Base-by-base conservation (phyloP, 306 rosid species). In the Vigna trinervia region DNA sequence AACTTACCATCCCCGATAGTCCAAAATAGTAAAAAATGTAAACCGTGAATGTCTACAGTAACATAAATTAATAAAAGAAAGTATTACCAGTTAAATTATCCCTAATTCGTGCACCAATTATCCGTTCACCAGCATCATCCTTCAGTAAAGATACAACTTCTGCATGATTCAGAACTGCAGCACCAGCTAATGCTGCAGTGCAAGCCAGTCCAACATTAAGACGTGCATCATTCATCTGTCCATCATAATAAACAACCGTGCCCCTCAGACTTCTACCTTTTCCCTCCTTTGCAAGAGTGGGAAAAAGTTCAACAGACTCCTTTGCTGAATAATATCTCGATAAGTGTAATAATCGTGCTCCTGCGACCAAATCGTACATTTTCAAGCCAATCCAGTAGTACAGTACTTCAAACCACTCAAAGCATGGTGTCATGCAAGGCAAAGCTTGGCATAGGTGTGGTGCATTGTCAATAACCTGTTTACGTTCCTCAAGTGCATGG, bases 391-490 rank as follows among this genome's bases (percentile, higher is more conserved):
- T 54, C 97, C 97, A 92, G 75, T 76, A 92, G 87, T 92, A 92
- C 12, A 89, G 82, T 5, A 84, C 93, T 74, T 92, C 97, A 66
- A 92, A 88, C 97, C 97, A 92, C 73, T 87, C 88, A 79, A 88
- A 89, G 79, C 97, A 92, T 2, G 97, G 97, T 7, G 95, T 92
- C 97, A 92, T 92, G 78, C 97, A 92, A 28, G 97, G 95, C 81
- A 92, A 88, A 77, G 95, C 87, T 74, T 92, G 88, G 71, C 97
- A 92, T 68, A 92, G 87, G 84, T 92, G 97, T 47, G 93, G 95
- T 52, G 95, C 97, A 81, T 89, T 89, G 19, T 89, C 95, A 69
- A 92, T 92, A 56, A 88, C 80, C 86, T 90, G 97, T 71, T 88
- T 90, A 58, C 97, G 93, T 86, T 92, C 97, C 90, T 86, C 91